These are phyloP conservation scores for Carex kokanica DNA, from an alignment of 176 grass and related monocot genomes.

Conservation along the genomic window DNA sequence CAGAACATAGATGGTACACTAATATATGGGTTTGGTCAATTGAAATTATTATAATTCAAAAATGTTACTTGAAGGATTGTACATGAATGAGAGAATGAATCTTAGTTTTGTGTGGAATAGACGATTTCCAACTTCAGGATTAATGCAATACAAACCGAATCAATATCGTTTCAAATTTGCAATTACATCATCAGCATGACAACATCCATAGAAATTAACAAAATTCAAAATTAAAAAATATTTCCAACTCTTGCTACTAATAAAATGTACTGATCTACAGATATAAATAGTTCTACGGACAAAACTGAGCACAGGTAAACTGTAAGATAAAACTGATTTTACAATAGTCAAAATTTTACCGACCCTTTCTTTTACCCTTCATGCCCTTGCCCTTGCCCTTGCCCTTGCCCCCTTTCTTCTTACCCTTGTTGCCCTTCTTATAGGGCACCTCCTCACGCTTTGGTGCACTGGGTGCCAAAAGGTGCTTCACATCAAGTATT, in stretches of 20 bases:
- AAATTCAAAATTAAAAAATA: background rate
- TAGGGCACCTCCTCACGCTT: slow-evolving; percentile 32
- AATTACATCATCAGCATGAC: background rate
- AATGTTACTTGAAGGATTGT: background rate
- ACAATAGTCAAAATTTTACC: background rate
- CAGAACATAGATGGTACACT: background rate
- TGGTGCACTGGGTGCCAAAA: slow-evolving; percentile 50
- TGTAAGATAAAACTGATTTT: background rate
- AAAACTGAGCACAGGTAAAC: slow-evolving; percentile 3
- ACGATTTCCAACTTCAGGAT: background rate
- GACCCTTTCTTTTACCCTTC: slow-evolving; percentile 34
- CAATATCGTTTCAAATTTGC: background rate
- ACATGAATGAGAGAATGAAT: background rate
- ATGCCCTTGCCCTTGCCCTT: slow-evolving; percentile 36
- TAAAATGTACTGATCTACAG: background rate
- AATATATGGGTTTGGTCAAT: background rate
- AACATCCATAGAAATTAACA: background rate
- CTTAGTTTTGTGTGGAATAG: background rate
- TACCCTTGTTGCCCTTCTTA: slow-evolving; percentile 41
- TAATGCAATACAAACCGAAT: background rate
- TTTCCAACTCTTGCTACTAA: background rate
- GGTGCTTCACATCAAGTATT: slow-evolving; percentile 81
- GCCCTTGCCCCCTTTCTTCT: slow-evolving; percentile 36
- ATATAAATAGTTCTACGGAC: background rate
- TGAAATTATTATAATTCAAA: background rate